Evolutionary conservation across 2,329 filamentous ascomycete genomes (phyloP).

Genomic region (Phoma sp.): DNA sequence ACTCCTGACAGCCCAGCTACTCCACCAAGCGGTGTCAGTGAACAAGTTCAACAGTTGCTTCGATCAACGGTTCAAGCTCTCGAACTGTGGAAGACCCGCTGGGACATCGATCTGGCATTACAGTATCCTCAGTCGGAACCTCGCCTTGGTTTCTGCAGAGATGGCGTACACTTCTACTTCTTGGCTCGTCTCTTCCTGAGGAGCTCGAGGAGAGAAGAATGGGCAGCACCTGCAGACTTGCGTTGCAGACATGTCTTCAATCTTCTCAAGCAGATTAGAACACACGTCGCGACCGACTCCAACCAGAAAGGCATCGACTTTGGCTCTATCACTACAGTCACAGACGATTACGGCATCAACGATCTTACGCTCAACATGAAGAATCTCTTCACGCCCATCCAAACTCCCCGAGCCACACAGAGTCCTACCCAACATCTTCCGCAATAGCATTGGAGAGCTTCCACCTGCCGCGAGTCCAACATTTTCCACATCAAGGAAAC

Average conservation of each 20-base stretch:
- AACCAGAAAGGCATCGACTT: slow-evolving; percentile 70
- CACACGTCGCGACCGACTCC: slow-evolving; percentile 70
- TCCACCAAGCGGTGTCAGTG: slow-evolving; percentile 53
- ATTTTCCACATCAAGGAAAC: not conserved
- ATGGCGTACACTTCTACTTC: slow-evolving; percentile 77
- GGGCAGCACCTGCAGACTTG: slow-evolving; percentile 64
- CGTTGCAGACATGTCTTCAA: slow-evolving; percentile 68
- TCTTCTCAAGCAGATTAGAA: slow-evolving; percentile 66
- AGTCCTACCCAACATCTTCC: slow-evolving; percentile 8
- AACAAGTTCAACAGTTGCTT: slow-evolving; percentile 58
- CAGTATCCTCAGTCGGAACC: slow-evolving; percentile 71
- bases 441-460: not conserved
- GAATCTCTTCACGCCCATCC: slow-evolving; percentile 70
- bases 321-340: slow-evolving; percentile 72
- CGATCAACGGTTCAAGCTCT: slow-evolving; percentile 62
- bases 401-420: slow-evolving; percentile 25
- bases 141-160: slow-evolving; percentile 73
- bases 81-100: slow-evolving; percentile 75
- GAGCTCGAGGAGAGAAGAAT: slow-evolving; percentile 62
- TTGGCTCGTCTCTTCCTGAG: slow-evolving; percentile 71
- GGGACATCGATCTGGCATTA: slow-evolving; percentile 73
- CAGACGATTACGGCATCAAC: slow-evolving; percentile 69
- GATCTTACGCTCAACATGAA: slow-evolving; percentile 76
- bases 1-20: slow-evolving; percentile 62
- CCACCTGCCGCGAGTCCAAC: not conserved